Percentiles rank a stretch among this genome's conserved stretches.
These are phyloP conservation scores for Suillus decipiens DNA, from an alignment of 768 basidiomycete species.

Conservation along the genomic window DNA sequence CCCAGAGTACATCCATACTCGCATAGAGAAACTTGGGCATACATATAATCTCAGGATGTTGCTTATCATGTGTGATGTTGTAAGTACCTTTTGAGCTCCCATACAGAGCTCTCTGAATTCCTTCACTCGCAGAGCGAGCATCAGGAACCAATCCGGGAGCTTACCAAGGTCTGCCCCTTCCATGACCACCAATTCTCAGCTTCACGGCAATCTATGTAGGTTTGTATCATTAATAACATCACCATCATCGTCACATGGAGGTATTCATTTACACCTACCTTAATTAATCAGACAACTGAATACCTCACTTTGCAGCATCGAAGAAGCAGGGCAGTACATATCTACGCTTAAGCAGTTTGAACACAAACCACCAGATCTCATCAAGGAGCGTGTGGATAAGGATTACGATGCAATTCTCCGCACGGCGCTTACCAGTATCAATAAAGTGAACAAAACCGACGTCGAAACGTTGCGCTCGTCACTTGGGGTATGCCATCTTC, in stretches of 20 bases:
- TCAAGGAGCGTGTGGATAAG: slow-evolving; percentile 93
- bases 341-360: slow-evolving; percentile 92
- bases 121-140: slow-evolving; percentile 72
- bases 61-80: slow-evolving; percentile 89
- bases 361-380: slow-evolving; percentile 88
- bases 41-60: slow-evolving; percentile 84
- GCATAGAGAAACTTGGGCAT: slow-evolving; percentile 84
- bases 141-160: slow-evolving; percentile 85
- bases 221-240: slow-evolving; percentile 89
- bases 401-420: slow-evolving; percentile 83
- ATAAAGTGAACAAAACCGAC: slow-evolving; percentile 96
- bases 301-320: slow-evolving; percentile 49
- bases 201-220: slow-evolving; percentile 37
- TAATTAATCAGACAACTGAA: slow-evolving; percentile 6
- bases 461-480: slow-evolving; percentile 88
- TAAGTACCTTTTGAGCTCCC: slow-evolving; percentile 41
- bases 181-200: slow-evolving; percentile 10
- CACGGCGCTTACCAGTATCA: slow-evolving; percentile 82
- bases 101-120: slow-evolving; percentile 1
- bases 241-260: slow-evolving; percentile 93
- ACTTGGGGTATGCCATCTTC: slow-evolving; percentile 72
- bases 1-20: slow-evolving; percentile 92
- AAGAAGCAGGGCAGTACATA: slow-evolving; percentile 93
- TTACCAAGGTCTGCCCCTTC: slow-evolving; percentile 68
- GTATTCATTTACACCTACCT: slow-evolving; percentile 42